phyloP scores from a whole-genome alignment of 345 rosid genomes.

The Tarenaya hassleriana region DNA sequence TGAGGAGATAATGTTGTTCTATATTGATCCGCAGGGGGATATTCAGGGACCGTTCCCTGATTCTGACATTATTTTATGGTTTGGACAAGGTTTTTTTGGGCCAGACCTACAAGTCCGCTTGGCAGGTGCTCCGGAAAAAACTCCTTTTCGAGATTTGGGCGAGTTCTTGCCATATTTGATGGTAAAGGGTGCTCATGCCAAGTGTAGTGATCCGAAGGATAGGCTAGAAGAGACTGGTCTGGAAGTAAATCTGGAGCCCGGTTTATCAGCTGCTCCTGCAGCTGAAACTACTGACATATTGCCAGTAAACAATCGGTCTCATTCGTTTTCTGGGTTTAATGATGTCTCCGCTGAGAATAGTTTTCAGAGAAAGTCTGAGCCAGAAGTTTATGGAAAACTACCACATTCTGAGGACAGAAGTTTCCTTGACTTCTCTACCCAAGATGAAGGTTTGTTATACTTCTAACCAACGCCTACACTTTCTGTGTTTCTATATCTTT shows the following conservation, averaged over 20 bases:
- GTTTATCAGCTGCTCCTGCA: constrained; percentile 32
- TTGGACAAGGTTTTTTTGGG: constrained; percentile 90
- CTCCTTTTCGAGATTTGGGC: constrained; percentile 63
- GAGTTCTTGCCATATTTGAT: constrained; percentile 60
- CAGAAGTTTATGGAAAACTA: constrained; percentile 34
- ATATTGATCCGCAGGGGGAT: constrained; percentile 82
- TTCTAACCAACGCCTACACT: constrained; percentile 9
- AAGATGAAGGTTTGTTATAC: constrained; percentile 43
- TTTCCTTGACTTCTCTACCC: constrained; percentile 29
- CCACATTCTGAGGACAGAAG: constrained; percentile 27
- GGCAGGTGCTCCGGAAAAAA: constrained; percentile 66
- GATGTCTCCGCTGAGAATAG: constrained; percentile 32
- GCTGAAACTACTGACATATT: constrained; percentile 33
- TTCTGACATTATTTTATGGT: constrained; percentile 73
- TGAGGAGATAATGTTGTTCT: constrained; percentile 63
- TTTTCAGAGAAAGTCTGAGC: constrained; percentile 35
- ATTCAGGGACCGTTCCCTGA: constrained; percentile 85
- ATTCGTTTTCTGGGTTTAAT: constrained; percentile 10
- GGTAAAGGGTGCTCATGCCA: constrained; percentile 21
- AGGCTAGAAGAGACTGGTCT: constrained; percentile 35
- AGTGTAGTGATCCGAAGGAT: constrained; percentile 21
- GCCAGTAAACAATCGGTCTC: constrained; percentile 19
- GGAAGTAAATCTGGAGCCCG: constrained; percentile 35
- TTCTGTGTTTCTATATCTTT: not conserved
- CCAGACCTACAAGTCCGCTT: constrained; percentile 70